Conservation (phyloP, 306 rosid species). For the Elaeagnus macrophylla region DNA sequence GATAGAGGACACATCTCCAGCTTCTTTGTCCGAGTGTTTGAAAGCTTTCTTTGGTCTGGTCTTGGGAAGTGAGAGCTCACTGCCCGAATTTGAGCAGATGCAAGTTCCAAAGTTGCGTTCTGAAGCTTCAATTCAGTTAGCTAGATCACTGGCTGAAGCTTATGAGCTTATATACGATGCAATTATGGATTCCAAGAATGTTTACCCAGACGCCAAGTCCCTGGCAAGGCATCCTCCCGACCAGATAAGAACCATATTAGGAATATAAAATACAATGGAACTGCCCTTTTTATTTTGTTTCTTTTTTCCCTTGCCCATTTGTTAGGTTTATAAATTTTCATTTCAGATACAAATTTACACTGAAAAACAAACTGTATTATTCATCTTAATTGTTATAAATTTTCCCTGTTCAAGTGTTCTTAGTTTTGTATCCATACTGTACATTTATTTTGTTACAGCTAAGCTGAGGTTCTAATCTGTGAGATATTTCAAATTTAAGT, state of each 20-base stretch:
- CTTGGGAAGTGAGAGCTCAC: constrained; percentile 79
- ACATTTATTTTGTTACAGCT: no score
- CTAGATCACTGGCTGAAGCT: constrained; percentile 65
- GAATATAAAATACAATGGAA: constrained; percentile 43
- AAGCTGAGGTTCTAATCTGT: no score
- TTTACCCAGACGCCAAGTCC: constrained; percentile 76
- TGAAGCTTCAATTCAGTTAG: constrained; percentile 75
- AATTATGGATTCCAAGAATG: constrained; percentile 80
- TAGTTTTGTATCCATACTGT: no score
- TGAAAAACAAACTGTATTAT: no score
- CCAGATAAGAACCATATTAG: constrained; percentile 95
- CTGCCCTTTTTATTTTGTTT: constrained; percentile 4
- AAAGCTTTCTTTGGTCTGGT: constrained; percentile 74
- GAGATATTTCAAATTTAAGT: no score
- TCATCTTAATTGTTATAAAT: no score
- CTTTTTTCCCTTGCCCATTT: constrained; percentile 5
- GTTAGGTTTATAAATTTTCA: background rate
- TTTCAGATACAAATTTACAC: no score
- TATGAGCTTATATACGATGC: constrained; percentile 70
- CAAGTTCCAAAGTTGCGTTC: constrained; percentile 89
- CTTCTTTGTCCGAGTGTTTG: constrained; percentile 60
- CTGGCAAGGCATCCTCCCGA: constrained; percentile 96
- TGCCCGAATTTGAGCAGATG: constrained; percentile 91
- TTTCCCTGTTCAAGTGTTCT: no score
- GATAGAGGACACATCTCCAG: constrained; percentile 57